A percentile compares a stretch with the other conserved stretches of the same genome.
These are phyloP conservation scores for Didymella arachidicola DNA, from an alignment of 2,329 filamentous ascomycete genomes.

Conservation along the genomic window DNA sequence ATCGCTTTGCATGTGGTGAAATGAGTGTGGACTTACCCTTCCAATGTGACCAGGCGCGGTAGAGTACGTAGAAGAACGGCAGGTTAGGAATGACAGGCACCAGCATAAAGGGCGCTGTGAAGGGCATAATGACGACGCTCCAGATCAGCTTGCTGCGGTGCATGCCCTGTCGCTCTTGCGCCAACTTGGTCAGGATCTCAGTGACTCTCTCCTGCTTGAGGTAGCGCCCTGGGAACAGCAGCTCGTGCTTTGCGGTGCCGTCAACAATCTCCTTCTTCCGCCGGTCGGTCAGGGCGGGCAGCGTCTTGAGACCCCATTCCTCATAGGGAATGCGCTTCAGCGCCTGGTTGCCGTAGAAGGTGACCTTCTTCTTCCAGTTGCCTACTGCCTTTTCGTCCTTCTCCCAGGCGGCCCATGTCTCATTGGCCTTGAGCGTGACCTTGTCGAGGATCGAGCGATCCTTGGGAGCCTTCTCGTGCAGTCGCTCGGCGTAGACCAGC, in stretches of 20 bases:
- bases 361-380: slow-evolving; percentile 89
- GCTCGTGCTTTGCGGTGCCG: slow-evolving; percentile 70
- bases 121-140: slow-evolving; percentile 68
- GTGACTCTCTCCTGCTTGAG: slow-evolving; percentile 70
- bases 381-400: slow-evolving; percentile 66
- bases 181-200: slow-evolving; percentile 72
- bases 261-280: slow-evolving; percentile 69
- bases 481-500: slow-evolving; percentile 87
- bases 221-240: slow-evolving; percentile 77
- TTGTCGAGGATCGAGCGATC: slow-evolving; percentile 70
- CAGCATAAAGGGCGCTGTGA: slow-evolving; percentile 81
- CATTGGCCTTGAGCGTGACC: slow-evolving; percentile 72
- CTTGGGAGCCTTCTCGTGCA: slow-evolving; percentile 61
- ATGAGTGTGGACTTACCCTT: slow-evolving; percentile 27
- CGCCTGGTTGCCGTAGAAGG: slow-evolving; percentile 83
- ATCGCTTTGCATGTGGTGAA: neutral
- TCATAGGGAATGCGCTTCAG: slow-evolving; percentile 91
- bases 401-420: slow-evolving; percentile 88
- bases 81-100: slow-evolving; percentile 90
- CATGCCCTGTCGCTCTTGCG: slow-evolving; percentile 79
- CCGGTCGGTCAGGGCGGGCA: slow-evolving; percentile 79
- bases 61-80: slow-evolving; percentile 95
- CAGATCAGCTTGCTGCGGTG: slow-evolving; percentile 80
- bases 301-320: slow-evolving; percentile 97
- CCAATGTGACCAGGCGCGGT: slow-evolving; percentile 70